Evolutionary conservation across 805 yeast genomes (phyloP), one percentile per base, ranked within the genome.

Genomic region (Blastobotrys robertii): DNA sequence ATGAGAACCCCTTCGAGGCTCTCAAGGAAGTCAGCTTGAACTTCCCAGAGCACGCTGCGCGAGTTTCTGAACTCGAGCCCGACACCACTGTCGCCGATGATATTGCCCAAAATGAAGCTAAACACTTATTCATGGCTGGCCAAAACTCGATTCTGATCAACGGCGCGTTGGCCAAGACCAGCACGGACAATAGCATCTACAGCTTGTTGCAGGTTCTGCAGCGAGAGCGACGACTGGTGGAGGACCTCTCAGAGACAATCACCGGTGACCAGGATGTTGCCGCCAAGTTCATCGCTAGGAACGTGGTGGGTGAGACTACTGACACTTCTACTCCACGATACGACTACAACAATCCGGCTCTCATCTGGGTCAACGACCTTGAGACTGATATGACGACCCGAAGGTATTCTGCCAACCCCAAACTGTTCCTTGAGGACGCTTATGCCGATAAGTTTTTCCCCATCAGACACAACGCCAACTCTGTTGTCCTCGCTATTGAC

Each of bases 361-460:
- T 87, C 6, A 68, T 82, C 1, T 87, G 77, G 65, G 69, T 90
- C 54, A 92, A 90, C 55, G 83, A 92, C 58, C 64, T 90, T 4
- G 94, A 79, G 50, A 55, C 48, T 0, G 95, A 85, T 55, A 52
- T 57, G 1, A 68, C 65, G 29, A 87, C 84, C 55, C 53, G 59
- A 1, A 58, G 63, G 7, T 72, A 71, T 53, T 56, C 74, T 1
- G 56, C 63, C 16, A 67, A 80, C 34, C 57, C 73, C 9, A 59
- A 64, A 7, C 68, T 64, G 0, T 81, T 81, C 54, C 52, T 73
- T 33, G 60, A 64, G n/a, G 58, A 62, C 28, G 57, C 65, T 6
- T 11, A 14, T 16, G 66, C 72, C 31, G 86, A 84, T 7, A 79
- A 76, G 54, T 63, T 85, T 12, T 95, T 94, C 1, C 72, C 72